Base-by-base conservation (phyloP, 1,139 yeast genomes). In the Pneumocystis wakefieldiae region DNA sequence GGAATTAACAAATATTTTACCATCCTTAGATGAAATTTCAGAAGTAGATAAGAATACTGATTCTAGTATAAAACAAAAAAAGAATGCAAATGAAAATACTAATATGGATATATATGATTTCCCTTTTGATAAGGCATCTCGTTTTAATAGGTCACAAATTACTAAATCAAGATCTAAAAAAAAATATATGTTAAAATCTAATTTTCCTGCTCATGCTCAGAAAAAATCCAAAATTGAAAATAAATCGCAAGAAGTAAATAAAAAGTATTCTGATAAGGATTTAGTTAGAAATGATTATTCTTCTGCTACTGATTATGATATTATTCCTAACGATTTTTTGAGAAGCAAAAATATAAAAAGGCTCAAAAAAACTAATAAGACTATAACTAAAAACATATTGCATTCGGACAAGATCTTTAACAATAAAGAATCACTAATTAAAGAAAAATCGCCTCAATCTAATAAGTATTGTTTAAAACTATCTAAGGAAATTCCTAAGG, bases 201-300 rank as follows among this genome's bases (percentile, higher is more conserved):
- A 19, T 48, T 12, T 24, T 24, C 7, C 55, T 48, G 5, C 29
- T 7, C 19, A 41, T 41, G 28, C 32, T 48, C 53, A 41, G n/a
- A 48, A 48, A 48, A 48, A 48, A 48, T 24, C 10, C 28, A 24
- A 48, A 42, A 42, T 42, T 19, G 4, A 42, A 48, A 48, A 48
- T 24, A 48, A 24, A 24, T 48, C 14, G 6, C 55, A 12, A 48
- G 19, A 15, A n/a, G 19, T 29, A 42, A 12, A 29, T 24, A 48
- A 48, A 12, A 24, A 6, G n/a, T 3, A 24, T 48, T 48, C 28
- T 48, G 28, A 97, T 88, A 84, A 97, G 88, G 81, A 97, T 88
- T 77, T 90, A 91, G 81, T 87, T 85, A 64, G 75, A 75, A 63
- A 61, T 58, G 53, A 59, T 42, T 39, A 29, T 57, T 48, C 55